Evolutionary conservation across 2,329 filamentous ascomycete species (phyloP).

Genomic region (Onygena corvina): DNA sequence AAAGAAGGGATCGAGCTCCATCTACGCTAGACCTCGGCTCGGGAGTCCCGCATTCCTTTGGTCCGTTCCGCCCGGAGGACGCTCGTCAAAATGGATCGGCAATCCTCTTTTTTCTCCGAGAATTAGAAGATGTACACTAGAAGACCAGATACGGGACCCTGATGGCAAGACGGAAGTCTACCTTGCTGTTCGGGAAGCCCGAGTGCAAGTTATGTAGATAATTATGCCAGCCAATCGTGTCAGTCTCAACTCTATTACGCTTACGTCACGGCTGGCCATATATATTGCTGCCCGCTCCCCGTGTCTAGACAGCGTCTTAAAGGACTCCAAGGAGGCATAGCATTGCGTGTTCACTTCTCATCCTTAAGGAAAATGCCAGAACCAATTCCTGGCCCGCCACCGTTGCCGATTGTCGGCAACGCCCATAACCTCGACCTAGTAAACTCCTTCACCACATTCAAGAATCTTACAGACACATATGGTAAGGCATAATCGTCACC

Average conservation of each 20-base stretch:
- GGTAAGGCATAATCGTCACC: background rate
- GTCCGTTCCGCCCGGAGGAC: too few species aligned
- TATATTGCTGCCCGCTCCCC: background rate
- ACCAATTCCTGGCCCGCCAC: slow-evolving; percentile 4
- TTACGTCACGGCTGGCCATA: background rate
- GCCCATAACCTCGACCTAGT: slow-evolving; percentile 2
- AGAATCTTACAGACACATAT: slow-evolving; percentile 1
- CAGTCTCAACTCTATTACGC: background rate
- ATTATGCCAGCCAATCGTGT: slow-evolving; percentile 1
- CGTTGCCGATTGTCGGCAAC: background rate
- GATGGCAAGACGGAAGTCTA: too few species aligned
- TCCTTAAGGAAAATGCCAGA: background rate
- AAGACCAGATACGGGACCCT: too few species aligned
- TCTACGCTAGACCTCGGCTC: too few species aligned
- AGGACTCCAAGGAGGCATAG: background rate
- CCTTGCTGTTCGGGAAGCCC: too few species aligned
- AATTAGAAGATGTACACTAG: too few species aligned
- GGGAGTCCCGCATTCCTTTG: too few species aligned
- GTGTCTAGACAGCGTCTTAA: background rate
- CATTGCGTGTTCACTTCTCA: background rate
- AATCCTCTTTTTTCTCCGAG: too few species aligned
- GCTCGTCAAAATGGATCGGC: too few species aligned
- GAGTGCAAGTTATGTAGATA: too few species aligned
- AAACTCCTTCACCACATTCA: background rate
- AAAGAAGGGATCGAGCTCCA: too few species aligned